Conservation (phyloP, 176 grass and related monocot species). For the Elymus sibiricus region DNA sequence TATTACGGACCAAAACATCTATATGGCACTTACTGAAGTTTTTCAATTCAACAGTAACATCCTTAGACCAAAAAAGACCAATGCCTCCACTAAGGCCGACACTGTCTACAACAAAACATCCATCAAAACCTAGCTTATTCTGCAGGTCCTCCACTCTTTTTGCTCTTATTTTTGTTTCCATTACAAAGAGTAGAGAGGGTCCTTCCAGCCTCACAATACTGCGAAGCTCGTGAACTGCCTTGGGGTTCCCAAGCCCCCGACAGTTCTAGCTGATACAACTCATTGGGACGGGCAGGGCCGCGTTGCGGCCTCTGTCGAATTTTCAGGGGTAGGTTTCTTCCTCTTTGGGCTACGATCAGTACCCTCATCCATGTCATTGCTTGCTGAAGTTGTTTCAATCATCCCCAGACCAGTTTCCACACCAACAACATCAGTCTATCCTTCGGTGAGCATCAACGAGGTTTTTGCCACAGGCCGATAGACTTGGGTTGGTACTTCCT, state of each 20-base stretch:
- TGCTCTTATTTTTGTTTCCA: not conserved
- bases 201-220: not conserved
- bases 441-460: too few relatives aligned
- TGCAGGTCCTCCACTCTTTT: not conserved
- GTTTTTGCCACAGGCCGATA: too few relatives aligned
- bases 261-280: not conserved
- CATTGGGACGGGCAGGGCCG: too few relatives aligned
- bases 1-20: not conserved
- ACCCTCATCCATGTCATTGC: too few relatives aligned
- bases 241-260: not conserved
- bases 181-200: not conserved
- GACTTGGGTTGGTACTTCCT: too few relatives aligned
- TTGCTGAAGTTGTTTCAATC: too few relatives aligned
- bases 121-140: not conserved
- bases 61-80: not conserved
- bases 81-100: not conserved
- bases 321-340: too few relatives aligned
- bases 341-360: too few relatives aligned
- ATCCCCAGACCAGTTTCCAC: too few relatives aligned
- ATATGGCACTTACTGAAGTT: not conserved
- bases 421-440: too few relatives aligned
- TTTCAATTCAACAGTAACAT: not conserved
- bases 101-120: not conserved
- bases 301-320: too few relatives aligned
- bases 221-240: not conserved